A percentile compares a stretch with the other conserved stretches of the same genome.
Evolutionary conservation across 1,284 basidiomycete genomes (phyloP).

Genomic region (Apiotrichum sp.): DNA sequence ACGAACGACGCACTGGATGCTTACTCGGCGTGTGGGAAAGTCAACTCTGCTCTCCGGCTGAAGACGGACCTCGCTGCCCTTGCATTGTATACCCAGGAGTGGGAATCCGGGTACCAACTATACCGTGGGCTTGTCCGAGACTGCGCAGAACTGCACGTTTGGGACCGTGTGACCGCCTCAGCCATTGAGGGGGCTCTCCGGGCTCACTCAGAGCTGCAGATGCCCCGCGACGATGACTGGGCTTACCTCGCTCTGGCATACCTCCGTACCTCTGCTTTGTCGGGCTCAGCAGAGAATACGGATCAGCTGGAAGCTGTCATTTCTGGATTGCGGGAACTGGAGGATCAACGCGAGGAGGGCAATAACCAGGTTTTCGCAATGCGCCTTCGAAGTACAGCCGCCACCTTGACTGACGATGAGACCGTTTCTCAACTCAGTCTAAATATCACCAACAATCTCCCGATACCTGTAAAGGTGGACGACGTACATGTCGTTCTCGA

Average conservation of each 20-base stretch:
- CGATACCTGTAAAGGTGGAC: slow-evolving; percentile 25
- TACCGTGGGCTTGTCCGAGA: slow-evolving; percentile 30
- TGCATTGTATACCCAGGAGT: slow-evolving; percentile 54
- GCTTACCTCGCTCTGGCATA: slow-evolving; percentile 38
- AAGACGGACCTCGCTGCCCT: slow-evolving; percentile 78
- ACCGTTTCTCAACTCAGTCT: slow-evolving; percentile 25
- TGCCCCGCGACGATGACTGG: slow-evolving; percentile 31
- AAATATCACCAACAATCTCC: slow-evolving; percentile 29
- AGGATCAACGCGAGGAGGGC: slow-evolving; percentile 10
- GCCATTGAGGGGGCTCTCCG: slow-evolving; percentile 32
- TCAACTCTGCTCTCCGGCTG: slow-evolving; percentile 75
- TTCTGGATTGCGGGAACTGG: slow-evolving; percentile 16
- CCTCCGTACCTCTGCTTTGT: slow-evolving; percentile 26
- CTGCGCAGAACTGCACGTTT: slow-evolving; percentile 33
- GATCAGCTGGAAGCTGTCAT: slow-evolving; percentile 14
- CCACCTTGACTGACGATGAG: slow-evolving; percentile 17
- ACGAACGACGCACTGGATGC: slow-evolving; percentile 76
- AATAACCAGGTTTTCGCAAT: slow-evolving; percentile 8
- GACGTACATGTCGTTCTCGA: slow-evolving; percentile 28
- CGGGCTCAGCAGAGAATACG: not conserved
- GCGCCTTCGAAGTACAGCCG: slow-evolving; percentile 13
- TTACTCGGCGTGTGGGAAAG: slow-evolving; percentile 70
- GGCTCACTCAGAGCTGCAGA: slow-evolving; percentile 24
- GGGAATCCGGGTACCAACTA: slow-evolving; percentile 28
- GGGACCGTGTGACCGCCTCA: slow-evolving; percentile 33